Evolutionary conservation across 2,329 filamentous ascomycete genomes (phyloP), one percentile per base, ranked within the genome.

Genomic region (Nemania diffusa): DNA sequence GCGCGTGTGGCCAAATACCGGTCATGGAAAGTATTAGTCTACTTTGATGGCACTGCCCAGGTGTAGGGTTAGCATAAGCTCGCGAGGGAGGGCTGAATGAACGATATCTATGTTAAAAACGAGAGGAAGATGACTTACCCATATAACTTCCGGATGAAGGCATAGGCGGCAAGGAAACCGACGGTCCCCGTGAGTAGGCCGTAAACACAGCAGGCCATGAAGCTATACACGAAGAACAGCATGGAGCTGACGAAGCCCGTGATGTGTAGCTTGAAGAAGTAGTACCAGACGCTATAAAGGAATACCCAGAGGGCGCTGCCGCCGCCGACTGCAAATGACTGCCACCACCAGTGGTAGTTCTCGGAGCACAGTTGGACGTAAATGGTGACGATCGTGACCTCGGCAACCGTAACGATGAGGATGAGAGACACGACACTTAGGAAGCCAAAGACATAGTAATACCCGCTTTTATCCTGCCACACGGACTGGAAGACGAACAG

Each of bases 311-410:
- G 79, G 6, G 91, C 88, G 72, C 90, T 93, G 72, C 90, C 88
- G 55, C 90, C 91, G 51, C 93, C 93, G 8, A 94, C 87, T 56
- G 92, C 80, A 81, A 97, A 96, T 58, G 91, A 93, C 78, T 92
- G 91, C 93, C 93, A 97, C 92, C 92, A 96, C 93, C 93, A 97
- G 78, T 93, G 87, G 80, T 96, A 91, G 79, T 97, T 94, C 85
- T 97, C 93, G 1, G 88, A 85, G 80, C 92, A 95, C 20, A 97
- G 87, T 80, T 93, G 91, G 55, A 92, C 87, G 79, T 97, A 97
- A 17, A 93, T 91, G 1, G 90, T 90, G 65, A 97, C 92, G 24
- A 97, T 88, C 0, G 92, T 94, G 58, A 94, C 92, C 81, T 96
- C 92, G 72, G 92, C 88, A 32, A 97, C 88, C 0, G 92, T 93